phyloP scores from a whole-genome alignment of 2,329 filamentous ascomycete genomes.

The Orbilia blumenaviensis region DNA sequence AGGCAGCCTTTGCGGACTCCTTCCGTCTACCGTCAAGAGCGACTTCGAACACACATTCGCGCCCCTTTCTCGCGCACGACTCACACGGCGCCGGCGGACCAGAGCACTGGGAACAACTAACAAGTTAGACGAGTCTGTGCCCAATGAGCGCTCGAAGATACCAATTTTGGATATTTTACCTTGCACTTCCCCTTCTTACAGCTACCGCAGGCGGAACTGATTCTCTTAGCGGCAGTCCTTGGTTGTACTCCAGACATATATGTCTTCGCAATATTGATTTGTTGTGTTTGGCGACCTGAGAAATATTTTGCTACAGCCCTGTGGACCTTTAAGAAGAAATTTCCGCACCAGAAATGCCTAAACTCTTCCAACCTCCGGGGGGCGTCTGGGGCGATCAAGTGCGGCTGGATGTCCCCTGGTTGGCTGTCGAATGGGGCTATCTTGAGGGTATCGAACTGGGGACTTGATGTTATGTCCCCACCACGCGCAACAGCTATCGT shows the following conservation, averaged over 20 bases:
- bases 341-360: neutral
- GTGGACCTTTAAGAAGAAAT: neutral
- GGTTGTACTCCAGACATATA: constrained; percentile 26
- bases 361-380: neutral
- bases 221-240: constrained; percentile 2
- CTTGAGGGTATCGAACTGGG: neutral
- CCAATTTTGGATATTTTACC: constrained; percentile 13
- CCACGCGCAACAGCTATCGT: neutral
- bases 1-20: constrained; percentile 29
- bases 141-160: neutral
- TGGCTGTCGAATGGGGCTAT: neutral
- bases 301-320: neutral
- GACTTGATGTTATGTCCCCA: neutral
- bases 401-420: neutral
- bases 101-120: constrained; percentile 19
- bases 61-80: constrained; percentile 13
- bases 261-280: neutral
- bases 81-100: constrained; percentile 33
- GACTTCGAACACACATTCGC: constrained; percentile 36
- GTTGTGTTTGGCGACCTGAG: neutral
- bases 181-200: constrained; percentile 47
- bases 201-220: constrained; percentile 31
- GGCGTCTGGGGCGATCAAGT: neutral
- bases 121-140: neutral
- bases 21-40: constrained; percentile 34